Evolutionary conservation across 805 yeast genomes (phyloP).

Genomic region (Candida maesae): DNA sequence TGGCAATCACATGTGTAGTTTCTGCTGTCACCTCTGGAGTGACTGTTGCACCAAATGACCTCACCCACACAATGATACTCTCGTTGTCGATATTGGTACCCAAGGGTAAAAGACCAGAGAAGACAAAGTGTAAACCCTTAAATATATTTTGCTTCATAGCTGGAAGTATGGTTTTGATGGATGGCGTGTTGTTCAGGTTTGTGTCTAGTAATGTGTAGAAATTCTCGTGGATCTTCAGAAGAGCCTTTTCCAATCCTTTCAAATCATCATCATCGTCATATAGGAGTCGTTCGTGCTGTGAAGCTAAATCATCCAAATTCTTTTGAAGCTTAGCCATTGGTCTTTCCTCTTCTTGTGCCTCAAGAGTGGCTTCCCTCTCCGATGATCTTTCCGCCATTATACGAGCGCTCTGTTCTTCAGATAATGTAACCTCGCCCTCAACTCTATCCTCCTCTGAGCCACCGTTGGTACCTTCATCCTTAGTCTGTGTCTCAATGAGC

Average conservation of each 20-base stretch:
- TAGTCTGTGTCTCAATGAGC: neutral
- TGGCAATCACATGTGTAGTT: conserved; percentile 87
- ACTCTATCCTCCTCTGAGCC: conserved; percentile 30
- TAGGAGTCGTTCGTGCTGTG: conserved; percentile 40
- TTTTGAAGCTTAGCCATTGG: conserved; percentile 83
- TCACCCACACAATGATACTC: conserved; percentile 89
- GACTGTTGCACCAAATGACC: conserved; percentile 86
- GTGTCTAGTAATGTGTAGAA: conserved; percentile 52
- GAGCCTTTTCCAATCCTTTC: conserved; percentile 53
- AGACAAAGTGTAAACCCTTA: conserved; percentile 62
- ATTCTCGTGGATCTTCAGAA: conserved; percentile 58
- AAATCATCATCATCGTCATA: conserved; percentile 83
- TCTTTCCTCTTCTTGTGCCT: conserved; percentile 75
- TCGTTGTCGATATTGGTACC: conserved; percentile 69
- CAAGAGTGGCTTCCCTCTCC: conserved; percentile 66
- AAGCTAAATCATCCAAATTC: conserved; percentile 45
- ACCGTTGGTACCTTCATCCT: conserved; percentile 24
- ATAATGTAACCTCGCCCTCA: conserved; percentile 31
- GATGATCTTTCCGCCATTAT: conserved; percentile 34
- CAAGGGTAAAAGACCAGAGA: conserved; percentile 89
- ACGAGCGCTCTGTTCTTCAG: conserved; percentile 33
- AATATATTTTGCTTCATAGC: conserved; percentile 67
- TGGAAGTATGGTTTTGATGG: conserved; percentile 69
- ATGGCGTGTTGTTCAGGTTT: conserved; percentile 48
- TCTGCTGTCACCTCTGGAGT: conserved; percentile 63